Evolutionary conservation across 352 stramenopile species (phyloP), one percentile per base, ranked within the genome.

Genomic region (Thalassiosira gravida): DNA sequence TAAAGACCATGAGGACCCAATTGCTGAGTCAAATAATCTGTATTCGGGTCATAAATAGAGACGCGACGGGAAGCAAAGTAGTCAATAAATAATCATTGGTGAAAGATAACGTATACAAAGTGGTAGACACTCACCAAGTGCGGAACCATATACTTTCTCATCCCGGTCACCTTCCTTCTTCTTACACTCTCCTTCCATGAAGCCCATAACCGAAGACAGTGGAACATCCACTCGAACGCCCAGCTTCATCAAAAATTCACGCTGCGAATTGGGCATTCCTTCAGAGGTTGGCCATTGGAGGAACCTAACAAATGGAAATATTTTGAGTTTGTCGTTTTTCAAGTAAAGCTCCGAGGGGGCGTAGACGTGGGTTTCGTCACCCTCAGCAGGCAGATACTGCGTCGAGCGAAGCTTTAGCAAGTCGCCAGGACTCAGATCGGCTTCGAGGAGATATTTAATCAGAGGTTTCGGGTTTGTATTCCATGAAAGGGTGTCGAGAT

Each of bases 281-380:
- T 90, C 79, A 3, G 72, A 77, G 30, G 64, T 29, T 20, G 83
- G 83, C 88, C 88, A 93, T 58, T 92, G 82, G 3, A 93, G 65
- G 30, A 91, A 67, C 53, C 52, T 74, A 0, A 88, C 56, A 56
- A 90, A 92, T 18, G 84, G 78, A 69, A 92, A 90, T 7, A 85
- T 79, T 52, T 78, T 63, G 14, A 92, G 56, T 18, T 89, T 72
- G 29, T 66, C 14, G 53, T 86, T 77, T 9, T 79, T 80, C 8
- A 93, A 49, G 64, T 87, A 91, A 0, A 93, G 64, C 47, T 93
- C 83, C 22, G 71, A 83, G 13, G 88, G 88, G 14, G 83, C 79
- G 74, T 88, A 92, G 9, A 85, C 77, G 53, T 69, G 39, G 7
- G 37, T 80, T 57, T 74, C n/a, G 69, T 91, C 83, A 50, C 87